A percentile compares a stretch with the other conserved stretches of the same genome.
These are phyloP conservation scores for Heterobasidion irregulare DNA, from an alignment of 1,284 basidiomycete species.

Conservation along the genomic window DNA sequence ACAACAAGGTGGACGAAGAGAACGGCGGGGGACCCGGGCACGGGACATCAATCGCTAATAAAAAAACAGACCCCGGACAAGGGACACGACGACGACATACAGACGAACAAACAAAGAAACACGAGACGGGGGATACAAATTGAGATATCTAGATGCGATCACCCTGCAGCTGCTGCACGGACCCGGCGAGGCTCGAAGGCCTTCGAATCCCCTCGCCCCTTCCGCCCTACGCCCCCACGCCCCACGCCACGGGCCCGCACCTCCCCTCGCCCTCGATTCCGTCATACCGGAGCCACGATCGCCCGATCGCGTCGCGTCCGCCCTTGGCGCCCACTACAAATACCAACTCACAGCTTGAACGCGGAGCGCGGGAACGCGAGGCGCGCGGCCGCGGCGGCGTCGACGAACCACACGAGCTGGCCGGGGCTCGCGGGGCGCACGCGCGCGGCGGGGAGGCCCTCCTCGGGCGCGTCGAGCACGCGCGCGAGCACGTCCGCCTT, in stretches of 20 bases:
- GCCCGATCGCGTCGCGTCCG: no score
- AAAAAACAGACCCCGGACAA: background rate
- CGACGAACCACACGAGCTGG: constrained; percentile 86
- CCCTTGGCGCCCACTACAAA: background rate
- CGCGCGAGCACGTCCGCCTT: constrained; percentile 76
- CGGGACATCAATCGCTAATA: background rate
- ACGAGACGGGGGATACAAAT: background rate
- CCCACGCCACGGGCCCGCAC: no score
- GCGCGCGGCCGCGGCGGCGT: constrained; percentile 69
- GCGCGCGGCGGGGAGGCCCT: constrained; percentile 75
- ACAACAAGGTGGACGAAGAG: no score
- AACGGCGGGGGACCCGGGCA: no score
- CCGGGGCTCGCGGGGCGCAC: constrained; percentile 80
- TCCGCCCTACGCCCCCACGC: no score
- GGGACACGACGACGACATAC: background rate
- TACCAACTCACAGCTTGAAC: background rate
- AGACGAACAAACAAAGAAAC: background rate
- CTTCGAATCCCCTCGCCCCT: background rate
- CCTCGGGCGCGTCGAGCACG: constrained; percentile 78
- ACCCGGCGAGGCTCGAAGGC: background rate
- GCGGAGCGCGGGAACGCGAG: constrained; percentile 19
- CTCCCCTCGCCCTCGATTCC: no score
- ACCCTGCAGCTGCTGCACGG: background rate
- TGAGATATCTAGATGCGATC: background rate
- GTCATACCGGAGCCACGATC: no score